phyloP scores from a whole-genome alignment of 257 asterid species.

The Perilla frutescens region DNA sequence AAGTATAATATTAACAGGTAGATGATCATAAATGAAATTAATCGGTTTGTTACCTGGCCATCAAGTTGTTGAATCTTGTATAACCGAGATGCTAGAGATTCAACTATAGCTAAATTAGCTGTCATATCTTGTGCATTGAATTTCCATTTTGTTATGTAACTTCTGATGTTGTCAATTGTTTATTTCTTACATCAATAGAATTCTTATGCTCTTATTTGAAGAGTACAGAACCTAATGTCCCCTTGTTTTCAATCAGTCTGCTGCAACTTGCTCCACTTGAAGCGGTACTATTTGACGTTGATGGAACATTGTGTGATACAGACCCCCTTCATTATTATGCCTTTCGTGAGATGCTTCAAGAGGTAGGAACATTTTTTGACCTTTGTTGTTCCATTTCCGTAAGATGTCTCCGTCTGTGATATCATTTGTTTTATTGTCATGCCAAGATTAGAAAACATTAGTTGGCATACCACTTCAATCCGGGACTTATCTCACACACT shows the following conservation, averaged over 20 bases:
- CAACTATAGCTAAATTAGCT: background rate
- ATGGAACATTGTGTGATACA: conserved; percentile 91
- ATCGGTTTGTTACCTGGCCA: conserved; percentile 2
- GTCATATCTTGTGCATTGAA: background rate
- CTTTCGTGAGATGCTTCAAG: conserved; percentile 76
- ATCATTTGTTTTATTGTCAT: background rate
- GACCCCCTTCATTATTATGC: conserved; percentile 87
- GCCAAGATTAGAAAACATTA: conserved; percentile 1
- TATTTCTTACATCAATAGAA: conserved; percentile 1
- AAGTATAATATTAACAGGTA: background rate
- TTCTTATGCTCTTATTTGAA: conserved; percentile 10
- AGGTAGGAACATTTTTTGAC: conserved; percentile 46
- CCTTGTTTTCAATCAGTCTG: conserved; percentile 59
- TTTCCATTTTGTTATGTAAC: background rate
- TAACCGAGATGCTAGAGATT: conserved; percentile 7
- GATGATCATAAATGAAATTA: background rate
- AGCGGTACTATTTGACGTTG: conserved; percentile 92
- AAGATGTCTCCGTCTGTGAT: background rate
- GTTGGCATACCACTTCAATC: background rate
- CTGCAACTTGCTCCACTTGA: conserved; percentile 78
- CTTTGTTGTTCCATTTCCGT: conserved; percentile 11
- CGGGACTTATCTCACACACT: background rate
- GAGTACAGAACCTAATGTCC: conserved; percentile 31
- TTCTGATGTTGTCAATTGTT: conserved; percentile 18
- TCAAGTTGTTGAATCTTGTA: conserved; percentile 12